Conservation (phyloP, 2,329 filamentous ascomycete genomes). For the Sclerotinia sclerotiorum region DNA sequence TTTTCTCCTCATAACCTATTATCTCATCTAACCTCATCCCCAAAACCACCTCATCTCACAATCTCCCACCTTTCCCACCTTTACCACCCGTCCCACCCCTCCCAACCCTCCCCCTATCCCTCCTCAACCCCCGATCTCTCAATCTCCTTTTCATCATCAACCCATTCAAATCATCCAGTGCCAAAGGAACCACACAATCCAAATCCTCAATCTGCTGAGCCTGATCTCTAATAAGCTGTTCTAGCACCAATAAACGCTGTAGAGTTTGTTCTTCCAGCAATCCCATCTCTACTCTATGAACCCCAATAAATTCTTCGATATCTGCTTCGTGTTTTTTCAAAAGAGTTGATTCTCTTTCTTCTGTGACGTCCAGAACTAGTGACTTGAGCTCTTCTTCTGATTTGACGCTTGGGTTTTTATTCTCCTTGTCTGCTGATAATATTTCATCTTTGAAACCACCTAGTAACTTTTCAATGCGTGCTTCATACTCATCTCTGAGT, state of each 20-base stretch:
- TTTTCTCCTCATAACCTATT: not conserved
- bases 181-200: conserved; percentile 9
- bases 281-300: conserved; percentile 8
- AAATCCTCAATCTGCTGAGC: conserved; percentile 17
- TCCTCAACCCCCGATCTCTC: not conserved
- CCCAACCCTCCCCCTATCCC: not conserved
- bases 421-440: not conserved
- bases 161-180: conserved; percentile 3
- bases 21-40: too few relatives aligned
- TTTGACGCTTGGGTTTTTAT: not conserved
- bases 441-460: not conserved
- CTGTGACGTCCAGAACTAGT: not conserved
- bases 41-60: too few relatives aligned
- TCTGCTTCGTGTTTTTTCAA: not conserved
- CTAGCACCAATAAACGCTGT: not conserved
- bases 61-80: too few relatives aligned
- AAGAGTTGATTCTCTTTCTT: not conserved
- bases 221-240: not conserved
- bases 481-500: conserved; percentile 8
- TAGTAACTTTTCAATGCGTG: conserved; percentile 4
- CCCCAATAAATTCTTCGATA: conserved; percentile 6
- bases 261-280: conserved; percentile 11
- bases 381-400: conserved; percentile 16
- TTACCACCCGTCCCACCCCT: not conserved
- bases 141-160: conserved; percentile 8